Conservation (phyloP, 2,329 filamentous ascomycete genomes). For the Erysiphe pulchra region DNA sequence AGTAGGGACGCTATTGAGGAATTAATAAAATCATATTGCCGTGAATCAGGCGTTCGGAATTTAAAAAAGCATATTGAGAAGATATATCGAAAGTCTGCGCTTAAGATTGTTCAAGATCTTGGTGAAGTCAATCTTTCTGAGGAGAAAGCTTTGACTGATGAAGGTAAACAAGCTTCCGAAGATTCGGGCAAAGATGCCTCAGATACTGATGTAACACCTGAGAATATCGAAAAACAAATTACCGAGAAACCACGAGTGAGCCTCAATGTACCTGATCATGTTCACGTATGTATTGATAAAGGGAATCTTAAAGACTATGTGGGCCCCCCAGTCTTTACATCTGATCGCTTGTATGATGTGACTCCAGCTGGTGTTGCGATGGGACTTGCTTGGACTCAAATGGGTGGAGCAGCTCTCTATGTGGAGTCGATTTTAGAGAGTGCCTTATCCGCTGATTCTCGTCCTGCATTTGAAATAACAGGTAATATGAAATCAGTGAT, state of each 20-base stretch:
- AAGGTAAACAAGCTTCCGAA: constrained; percentile 55
- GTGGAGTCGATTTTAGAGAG: constrained; percentile 89
- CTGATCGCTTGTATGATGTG: constrained; percentile 80
- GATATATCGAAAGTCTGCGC: constrained; percentile 85
- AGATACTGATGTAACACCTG: constrained; percentile 34
- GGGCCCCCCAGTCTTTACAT: constrained; percentile 82
- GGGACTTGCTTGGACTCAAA: constrained; percentile 93
- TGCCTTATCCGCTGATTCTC: constrained; percentile 44
- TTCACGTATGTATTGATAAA: constrained; percentile 67
- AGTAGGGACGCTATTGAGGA: constrained; percentile 76
- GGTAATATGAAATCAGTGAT: constrained; percentile 91
- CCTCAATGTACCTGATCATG: constrained; percentile 60
- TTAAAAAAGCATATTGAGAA: constrained; percentile 99
- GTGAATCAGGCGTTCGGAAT: constrained; percentile 89
- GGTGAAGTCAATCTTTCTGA: constrained; percentile 66
- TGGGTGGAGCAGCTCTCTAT: constrained; percentile 90
- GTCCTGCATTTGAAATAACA: constrained; percentile 66
- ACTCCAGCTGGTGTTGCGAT: constrained; percentile 89
- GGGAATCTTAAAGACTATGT: constrained; percentile 92
- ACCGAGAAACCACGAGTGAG: constrained; percentile 44
- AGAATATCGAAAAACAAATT: constrained; percentile 27
- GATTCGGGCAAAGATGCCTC: constrained; percentile 40
- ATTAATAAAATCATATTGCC: constrained; percentile 94
- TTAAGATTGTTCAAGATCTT: constrained; percentile 90
- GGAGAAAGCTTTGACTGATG: constrained; percentile 56